Conservation (phyloP, 73 alveolate species). For the Paramecium biaurelia region DNA sequence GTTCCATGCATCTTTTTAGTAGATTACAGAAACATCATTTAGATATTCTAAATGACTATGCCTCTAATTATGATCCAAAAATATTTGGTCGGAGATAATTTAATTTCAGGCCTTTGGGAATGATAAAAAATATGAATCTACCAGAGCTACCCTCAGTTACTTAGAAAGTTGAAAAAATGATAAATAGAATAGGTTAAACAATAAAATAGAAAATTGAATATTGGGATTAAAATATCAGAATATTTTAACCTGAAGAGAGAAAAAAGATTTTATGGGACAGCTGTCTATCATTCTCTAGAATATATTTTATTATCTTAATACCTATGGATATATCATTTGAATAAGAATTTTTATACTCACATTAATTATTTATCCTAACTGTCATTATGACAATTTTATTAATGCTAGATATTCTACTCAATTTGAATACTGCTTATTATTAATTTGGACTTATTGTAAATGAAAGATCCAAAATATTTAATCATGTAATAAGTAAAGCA, state of each 20-base stretch:
- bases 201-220: not conserved
- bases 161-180: not conserved
- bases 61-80: constrained; percentile 3
- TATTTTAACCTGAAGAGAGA: not conserved
- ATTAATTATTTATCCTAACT: not conserved
- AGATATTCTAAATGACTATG: constrained; percentile 30
- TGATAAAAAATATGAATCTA: not conserved
- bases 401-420: not conserved
- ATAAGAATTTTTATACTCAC: not conserved
- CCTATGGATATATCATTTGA: constrained; percentile 20
- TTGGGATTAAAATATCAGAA: not conserved
- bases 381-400: not conserved
- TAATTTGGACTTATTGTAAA: constrained; percentile 9
- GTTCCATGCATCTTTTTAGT: not conserved
- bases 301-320: not conserved
- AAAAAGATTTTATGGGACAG: constrained; percentile 35
- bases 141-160: not conserved
- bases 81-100: constrained; percentile 31
- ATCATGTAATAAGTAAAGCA: not conserved
- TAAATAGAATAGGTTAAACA: not conserved
- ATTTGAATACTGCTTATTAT: constrained; percentile 17
- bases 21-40: not conserved
- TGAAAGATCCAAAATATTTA: constrained; percentile 24
- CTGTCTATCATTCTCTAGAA: not conserved
- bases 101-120: constrained; percentile 29